These are phyloP conservation scores for Epichloe festucae DNA, from an alignment of 2,329 filamentous ascomycete genomes.

Conservation along the genomic window DNA sequence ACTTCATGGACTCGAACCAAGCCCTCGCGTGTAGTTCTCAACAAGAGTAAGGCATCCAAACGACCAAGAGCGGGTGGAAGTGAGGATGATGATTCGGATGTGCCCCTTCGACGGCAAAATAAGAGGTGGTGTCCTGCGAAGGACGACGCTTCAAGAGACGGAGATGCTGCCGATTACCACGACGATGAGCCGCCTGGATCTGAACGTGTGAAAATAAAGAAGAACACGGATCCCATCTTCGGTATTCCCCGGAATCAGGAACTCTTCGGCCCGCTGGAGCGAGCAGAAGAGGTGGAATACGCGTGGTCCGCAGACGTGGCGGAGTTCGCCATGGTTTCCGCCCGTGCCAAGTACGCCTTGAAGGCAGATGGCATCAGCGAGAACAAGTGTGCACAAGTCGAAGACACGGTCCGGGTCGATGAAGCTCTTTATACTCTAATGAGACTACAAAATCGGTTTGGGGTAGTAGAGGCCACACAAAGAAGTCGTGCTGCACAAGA, in stretches of 20 bases:
- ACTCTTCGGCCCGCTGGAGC: constrained; percentile 4
- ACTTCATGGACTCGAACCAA: neutral
- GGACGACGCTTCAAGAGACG: neutral
- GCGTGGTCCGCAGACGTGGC: constrained; percentile 15
- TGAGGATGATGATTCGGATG: neutral
- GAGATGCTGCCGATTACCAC: neutral
- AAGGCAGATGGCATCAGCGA: constrained; percentile 10
- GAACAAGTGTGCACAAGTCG: neutral
- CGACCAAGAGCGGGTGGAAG: neutral
- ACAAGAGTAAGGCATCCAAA: neutral
- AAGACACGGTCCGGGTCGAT: neutral
- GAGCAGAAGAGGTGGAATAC: constrained; percentile 8
- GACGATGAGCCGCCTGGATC: neutral
- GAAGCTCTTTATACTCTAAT: constrained; percentile 5
- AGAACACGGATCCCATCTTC: constrained; percentile 10
- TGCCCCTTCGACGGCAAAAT: neutral
- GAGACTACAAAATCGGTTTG: constrained; percentile 8
- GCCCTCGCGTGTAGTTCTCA: too few relatives aligned
- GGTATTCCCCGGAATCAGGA: constrained; percentile 10
- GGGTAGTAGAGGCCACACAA: constrained; percentile 6
- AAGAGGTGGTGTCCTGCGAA: neutral
- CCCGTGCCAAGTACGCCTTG: constrained; percentile 11
- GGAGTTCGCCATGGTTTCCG: constrained; percentile 10
- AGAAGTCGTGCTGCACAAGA: constrained; percentile 9
- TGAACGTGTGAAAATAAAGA: constrained; percentile 5